Base-by-base conservation (phyloP, 768 basidiomycete genomes). In the Lyophyllum decastes region DNA sequence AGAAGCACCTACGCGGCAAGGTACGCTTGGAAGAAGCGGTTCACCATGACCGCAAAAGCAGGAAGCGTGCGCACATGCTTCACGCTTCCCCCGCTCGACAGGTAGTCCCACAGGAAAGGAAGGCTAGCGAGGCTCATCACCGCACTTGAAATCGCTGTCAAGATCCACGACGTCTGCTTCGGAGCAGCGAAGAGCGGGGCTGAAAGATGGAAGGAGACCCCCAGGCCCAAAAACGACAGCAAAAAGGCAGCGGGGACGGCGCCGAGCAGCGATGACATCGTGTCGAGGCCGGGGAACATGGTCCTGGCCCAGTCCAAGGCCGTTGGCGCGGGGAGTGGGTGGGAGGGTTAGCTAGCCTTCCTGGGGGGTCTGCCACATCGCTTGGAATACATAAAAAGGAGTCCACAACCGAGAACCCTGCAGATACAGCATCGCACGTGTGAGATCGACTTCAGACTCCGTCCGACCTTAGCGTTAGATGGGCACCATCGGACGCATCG, bases 131-230 rank as follows among this genome's bases (percentile, higher is more conserved):
- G n/a, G 40, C 52, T 55, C 61, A 62, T 62, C 2, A 26, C 26
- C 14, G 30, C 52, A 46, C 61, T 62, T 6, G 61, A 30, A 14
- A 62, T 50, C 14, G 61, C 52, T 0, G 70, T 67, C 2, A 80
- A 79, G 48, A 34, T 54, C 21, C 12, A 52, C 21, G 54, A 19
- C 2, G 25, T 25, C 44, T 82, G 48, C 38, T 47, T 41, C 45
- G 46, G 14, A 21, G 8, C 40, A 27, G 46, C 22, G 47, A 55
- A 55, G 25, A 40, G 48, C 0, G 68, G 60, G 2, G 72, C 65
- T 26, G 74, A 61, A 25, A 72, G 5, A 49, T 68, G 57, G 67
- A 77, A 81, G 0, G 66, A 54, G 16, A 57, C 30, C 25, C 57
- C 47, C 17, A 72, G 52, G 33, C 52, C 60, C 12, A 66, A 1